Evolutionary conservation across 1,139 yeast species (phyloP).

Genomic region (Williopsis jadinii): DNA sequence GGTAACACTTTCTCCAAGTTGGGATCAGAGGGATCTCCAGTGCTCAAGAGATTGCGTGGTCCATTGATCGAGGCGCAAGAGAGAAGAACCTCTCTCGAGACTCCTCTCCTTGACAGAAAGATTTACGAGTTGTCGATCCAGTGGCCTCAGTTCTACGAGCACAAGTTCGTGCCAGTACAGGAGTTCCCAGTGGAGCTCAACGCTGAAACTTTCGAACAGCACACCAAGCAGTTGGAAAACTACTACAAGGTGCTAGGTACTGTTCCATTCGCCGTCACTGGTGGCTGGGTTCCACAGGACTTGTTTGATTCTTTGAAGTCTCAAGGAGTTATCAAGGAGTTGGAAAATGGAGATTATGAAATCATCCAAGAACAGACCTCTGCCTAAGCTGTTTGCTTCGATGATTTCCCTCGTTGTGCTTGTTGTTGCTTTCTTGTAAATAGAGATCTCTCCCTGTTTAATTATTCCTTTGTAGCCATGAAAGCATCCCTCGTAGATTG

Average conservation of each 20-base stretch:
- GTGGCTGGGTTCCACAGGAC: conserved; percentile 95
- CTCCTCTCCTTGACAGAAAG: conserved; percentile 58
- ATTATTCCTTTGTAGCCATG: too few species aligned
- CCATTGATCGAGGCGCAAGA: conserved; percentile 64
- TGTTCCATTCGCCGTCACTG: conserved; percentile 83
- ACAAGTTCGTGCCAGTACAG: conserved; percentile 38
- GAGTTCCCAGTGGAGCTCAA: conserved; percentile 58
- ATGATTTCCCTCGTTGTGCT: too few species aligned
- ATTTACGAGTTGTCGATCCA: conserved; percentile 67
- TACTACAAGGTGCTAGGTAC: conserved; percentile 63
- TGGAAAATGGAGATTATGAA: conserved; percentile 39
- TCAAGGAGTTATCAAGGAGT: conserved; percentile 53
- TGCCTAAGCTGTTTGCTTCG: too few species aligned
- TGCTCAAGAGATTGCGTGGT: conserved; percentile 52
- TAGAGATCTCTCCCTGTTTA: too few species aligned
- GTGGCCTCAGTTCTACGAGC: conserved; percentile 66
- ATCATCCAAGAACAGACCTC: conserved; percentile 19
- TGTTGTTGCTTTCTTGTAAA: too few species aligned
- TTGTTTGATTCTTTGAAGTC: conserved; percentile 67
- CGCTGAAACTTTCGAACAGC: conserved; percentile 45
- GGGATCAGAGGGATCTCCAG: conserved; percentile 73
- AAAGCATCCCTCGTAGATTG: too few species aligned
- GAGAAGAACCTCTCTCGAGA: conserved; percentile 55
- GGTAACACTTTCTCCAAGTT: conserved; percentile 59
- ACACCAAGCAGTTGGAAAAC: conserved; percentile 50